These are phyloP conservation scores for Fusarium albidum DNA, from an alignment of 2,329 filamentous ascomycete species.

Conservation along the genomic window DNA sequence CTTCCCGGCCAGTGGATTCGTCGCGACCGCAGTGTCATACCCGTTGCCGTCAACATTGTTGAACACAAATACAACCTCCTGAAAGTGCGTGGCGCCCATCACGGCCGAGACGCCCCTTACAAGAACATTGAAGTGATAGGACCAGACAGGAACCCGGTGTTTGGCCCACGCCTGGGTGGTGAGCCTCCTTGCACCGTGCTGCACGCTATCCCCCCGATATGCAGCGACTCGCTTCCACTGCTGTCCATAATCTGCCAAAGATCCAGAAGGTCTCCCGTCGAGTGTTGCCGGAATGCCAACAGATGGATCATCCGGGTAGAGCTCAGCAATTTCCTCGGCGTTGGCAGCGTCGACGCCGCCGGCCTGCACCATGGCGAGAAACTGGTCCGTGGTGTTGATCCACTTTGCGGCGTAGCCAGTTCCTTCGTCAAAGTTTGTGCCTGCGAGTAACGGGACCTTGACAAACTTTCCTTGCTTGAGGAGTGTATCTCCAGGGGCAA, in stretches of 20 bases:
- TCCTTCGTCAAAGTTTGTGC: constrained; percentile 72
- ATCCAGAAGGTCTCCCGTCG: constrained; percentile 39
- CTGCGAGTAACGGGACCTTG: constrained; percentile 67
- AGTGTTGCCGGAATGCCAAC: constrained; percentile 57
- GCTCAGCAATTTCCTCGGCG: constrained; percentile 47
- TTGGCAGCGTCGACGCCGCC: constrained; percentile 35
- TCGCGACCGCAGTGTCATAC: constrained; percentile 9
- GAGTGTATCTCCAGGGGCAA: constrained; percentile 55
- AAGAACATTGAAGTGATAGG: constrained; percentile 63
- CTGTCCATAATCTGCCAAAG: constrained; percentile 45
- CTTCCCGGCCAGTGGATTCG: constrained; percentile 50
- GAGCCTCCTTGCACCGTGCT: constrained; percentile 63
- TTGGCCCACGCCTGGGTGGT: constrained; percentile 61
- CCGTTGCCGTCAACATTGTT: constrained; percentile 57
- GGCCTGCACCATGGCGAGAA: constrained; percentile 43
- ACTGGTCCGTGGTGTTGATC: constrained; percentile 64
- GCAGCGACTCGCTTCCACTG: constrained; percentile 65
- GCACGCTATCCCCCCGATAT: constrained; percentile 60
- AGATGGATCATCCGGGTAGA: constrained; percentile 60
- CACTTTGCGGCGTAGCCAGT: constrained; percentile 60
- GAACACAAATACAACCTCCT: constrained; percentile 40
- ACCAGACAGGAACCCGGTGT: constrained; percentile 50
- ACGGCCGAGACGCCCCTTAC: constrained; percentile 55
- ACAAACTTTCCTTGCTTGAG: constrained; percentile 67
- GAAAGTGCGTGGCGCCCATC: constrained; percentile 37